phyloP scores from a whole-genome alignment of 176 grass and related monocot genomes.

The Tillandsia fasciculata region DNA sequence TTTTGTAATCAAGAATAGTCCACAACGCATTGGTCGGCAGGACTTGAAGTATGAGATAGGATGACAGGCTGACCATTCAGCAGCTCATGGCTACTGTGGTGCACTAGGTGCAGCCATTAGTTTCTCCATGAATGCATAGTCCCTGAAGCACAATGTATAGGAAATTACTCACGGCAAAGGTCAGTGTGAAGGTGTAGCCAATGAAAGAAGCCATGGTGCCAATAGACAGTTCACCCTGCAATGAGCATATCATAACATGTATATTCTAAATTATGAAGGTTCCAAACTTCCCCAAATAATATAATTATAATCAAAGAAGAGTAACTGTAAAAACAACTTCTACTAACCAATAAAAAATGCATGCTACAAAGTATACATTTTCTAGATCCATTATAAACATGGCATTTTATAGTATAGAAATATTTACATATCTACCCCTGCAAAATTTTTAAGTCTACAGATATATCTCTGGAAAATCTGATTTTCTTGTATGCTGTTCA shows the following conservation, averaged over 20 bases:
- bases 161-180: slow-evolving; percentile 75
- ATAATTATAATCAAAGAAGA: neutral
- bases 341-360: neutral
- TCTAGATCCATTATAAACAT: neutral
- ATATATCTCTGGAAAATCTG: too few species aligned
- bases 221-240: slow-evolving; percentile 86
- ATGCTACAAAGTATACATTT: neutral
- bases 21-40: too few species aligned
- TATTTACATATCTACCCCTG: too few species aligned
- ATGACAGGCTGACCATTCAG: too few species aligned
- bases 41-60: too few species aligned
- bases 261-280: neutral
- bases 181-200: slow-evolving; percentile 97
- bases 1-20: too few species aligned
- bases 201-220: slow-evolving; percentile 95
- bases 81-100: too few species aligned
- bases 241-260: slow-evolving; percentile 18
- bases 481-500: too few species aligned
- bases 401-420: too few species aligned
- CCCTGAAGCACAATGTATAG: neutral
- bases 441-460: too few species aligned
- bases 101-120: neutral
- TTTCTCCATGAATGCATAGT: slow-evolving; percentile 3
- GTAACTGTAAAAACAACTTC: neutral
- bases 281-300: neutral